Evolutionary conservation across 2,329 filamentous ascomycete genomes (phyloP).

Genomic region (Dactylellina cionopaga): DNA sequence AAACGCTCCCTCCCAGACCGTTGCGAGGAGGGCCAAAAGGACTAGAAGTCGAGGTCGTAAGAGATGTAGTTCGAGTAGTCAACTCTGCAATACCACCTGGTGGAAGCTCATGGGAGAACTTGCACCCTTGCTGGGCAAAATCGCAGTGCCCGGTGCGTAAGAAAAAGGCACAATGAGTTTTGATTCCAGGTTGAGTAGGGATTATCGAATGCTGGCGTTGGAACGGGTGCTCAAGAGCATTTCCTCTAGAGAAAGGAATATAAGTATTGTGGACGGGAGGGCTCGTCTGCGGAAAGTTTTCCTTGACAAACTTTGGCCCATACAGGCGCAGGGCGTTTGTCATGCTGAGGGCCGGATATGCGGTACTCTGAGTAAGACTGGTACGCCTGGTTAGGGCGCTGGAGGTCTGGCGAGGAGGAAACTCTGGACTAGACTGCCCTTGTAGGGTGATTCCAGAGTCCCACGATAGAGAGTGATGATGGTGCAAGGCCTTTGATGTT

Average conservation of each 20-base stretch:
- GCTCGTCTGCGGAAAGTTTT: conserved; percentile 28
- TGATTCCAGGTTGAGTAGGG: conserved; percentile 40
- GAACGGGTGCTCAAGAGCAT: conserved; percentile 7
- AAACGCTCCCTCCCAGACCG: neutral
- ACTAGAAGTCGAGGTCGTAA: conserved; percentile 6
- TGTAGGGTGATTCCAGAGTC: conserved; percentile 19
- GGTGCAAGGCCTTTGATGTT: neutral
- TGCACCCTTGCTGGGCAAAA: conserved; percentile 52
- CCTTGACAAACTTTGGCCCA: conserved; percentile 39
- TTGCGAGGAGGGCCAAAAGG: conserved; percentile 11
- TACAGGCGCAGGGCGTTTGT: conserved; percentile 23
- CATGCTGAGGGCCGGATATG: conserved; percentile 4
- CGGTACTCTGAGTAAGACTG: neutral
- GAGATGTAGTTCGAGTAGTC: neutral
- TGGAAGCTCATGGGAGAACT: conserved; percentile 49
- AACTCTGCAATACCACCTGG: conserved; percentile 39
- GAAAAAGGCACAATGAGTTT: conserved; percentile 48
- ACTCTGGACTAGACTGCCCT: conserved; percentile 3
- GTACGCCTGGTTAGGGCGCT: neutral
- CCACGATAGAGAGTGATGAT: conserved; percentile 39
- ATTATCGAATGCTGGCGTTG: conserved; percentile 34
- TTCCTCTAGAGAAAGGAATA: neutral
- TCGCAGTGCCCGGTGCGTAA: conserved; percentile 51
- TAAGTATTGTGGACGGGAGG: conserved; percentile 43
- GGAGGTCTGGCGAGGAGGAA: neutral